A percentile compares a stretch with the other conserved stretches of the same genome.
Conservation (phyloP, 352 stramenopile genomes). For the Phytophthora podocarpi region DNA sequence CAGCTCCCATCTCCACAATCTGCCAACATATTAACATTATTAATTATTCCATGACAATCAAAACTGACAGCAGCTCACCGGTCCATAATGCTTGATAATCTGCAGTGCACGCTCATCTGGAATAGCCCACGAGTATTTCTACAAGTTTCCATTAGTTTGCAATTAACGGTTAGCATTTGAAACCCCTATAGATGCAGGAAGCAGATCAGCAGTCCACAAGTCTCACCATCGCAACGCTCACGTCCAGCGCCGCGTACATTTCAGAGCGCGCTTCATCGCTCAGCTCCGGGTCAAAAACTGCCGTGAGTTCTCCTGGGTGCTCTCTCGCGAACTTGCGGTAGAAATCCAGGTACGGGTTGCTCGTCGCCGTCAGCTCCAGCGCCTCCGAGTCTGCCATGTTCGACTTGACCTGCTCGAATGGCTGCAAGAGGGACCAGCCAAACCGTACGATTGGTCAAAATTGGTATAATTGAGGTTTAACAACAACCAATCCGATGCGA, state of each 20-base stretch:
- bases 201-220: neutral
- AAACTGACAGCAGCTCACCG: slow-evolving; percentile 37
- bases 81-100: slow-evolving; percentile 92
- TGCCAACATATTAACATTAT: slow-evolving; percentile 27
- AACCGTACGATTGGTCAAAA: slow-evolving; percentile 28
- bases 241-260: slow-evolving; percentile 77
- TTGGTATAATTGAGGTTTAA: slow-evolving; percentile 11
- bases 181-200: neutral
- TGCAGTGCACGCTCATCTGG: slow-evolving; percentile 86
- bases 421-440: slow-evolving; percentile 1
- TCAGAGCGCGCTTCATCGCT: slow-evolving; percentile 67
- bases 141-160: slow-evolving; percentile 2
- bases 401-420: slow-evolving; percentile 11
- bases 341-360: slow-evolving; percentile 87
- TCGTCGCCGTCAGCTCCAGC: slow-evolving; percentile 61
- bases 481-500: slow-evolving; percentile 14
- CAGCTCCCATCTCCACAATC: slow-evolving; percentile 92
- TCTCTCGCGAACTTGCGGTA: slow-evolving; percentile 70
- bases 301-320: slow-evolving; percentile 59
- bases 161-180: slow-evolving; percentile 8
- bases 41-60: slow-evolving; percentile 7
- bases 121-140: slow-evolving; percentile 94
- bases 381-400: slow-evolving; percentile 26
- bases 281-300: slow-evolving; percentile 75
- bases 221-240: slow-evolving; percentile 80